Conservation (phyloP, 2,329 filamentous ascomycete species). For the Colletotrichum lini region DNA sequence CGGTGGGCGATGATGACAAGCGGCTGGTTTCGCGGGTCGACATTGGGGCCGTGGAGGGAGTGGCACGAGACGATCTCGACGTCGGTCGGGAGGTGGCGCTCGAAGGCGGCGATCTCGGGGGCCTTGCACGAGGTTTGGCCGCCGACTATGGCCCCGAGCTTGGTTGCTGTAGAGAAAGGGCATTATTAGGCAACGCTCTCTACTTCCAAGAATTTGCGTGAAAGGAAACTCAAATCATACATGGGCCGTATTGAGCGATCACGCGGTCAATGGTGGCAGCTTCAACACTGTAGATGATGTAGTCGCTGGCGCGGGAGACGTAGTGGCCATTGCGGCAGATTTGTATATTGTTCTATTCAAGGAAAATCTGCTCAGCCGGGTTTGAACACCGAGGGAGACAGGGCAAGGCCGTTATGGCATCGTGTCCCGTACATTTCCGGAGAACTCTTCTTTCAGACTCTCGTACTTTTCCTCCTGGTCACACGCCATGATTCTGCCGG, state of each 20-base stretch:
- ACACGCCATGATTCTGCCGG: constrained; percentile 88
- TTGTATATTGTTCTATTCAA: constrained; percentile 78
- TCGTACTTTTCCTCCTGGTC: constrained; percentile 93
- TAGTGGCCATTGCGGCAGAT: constrained; percentile 95
- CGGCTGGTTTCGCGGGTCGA: constrained; percentile 90
- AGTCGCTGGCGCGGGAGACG: constrained; percentile 96
- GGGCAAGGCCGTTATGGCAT: constrained; percentile 8
- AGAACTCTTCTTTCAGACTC: constrained; percentile 84
- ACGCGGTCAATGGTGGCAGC: constrained; percentile 90
- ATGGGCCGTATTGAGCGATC: constrained; percentile 91
- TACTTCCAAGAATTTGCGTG: constrained; percentile 17
- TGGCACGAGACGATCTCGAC: constrained; percentile 97
- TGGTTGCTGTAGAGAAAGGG: constrained; percentile 77
- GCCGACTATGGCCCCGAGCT: constrained; percentile 93
- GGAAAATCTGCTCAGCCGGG: constrained; percentile 40
- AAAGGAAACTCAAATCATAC: constrained; percentile 65
- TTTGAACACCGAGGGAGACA: constrained; percentile 23
- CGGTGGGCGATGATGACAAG: constrained; percentile 95
- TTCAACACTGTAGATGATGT: constrained; percentile 98
- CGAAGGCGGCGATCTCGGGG: constrained; percentile 94
- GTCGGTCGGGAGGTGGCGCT: constrained; percentile 87
- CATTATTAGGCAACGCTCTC: constrained; percentile 18
- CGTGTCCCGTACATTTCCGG: constrained; percentile 81
- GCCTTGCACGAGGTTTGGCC: constrained; percentile 99
- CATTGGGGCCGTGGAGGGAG: constrained; percentile 92